Base-by-base conservation (phyloP, 2,329 filamentous ascomycete species). In the Sodiomyces alkalinus region DNA sequence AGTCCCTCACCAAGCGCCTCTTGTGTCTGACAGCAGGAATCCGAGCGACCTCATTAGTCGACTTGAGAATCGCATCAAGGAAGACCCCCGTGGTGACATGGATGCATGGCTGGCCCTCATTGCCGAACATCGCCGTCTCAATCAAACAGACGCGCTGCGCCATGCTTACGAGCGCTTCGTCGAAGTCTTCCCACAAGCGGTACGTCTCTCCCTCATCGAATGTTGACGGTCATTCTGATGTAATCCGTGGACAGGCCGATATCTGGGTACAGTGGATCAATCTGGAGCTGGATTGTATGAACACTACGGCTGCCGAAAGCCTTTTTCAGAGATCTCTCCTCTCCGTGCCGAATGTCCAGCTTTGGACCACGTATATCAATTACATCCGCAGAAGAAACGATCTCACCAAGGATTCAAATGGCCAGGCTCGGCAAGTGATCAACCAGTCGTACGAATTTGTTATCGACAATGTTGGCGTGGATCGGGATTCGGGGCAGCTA, bases 281-380 rank as follows among this genome's bases (percentile, higher is more conserved):
- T 38, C 81, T 94, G 73, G 90, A 98, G 53, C 69, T 92, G 17
- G 77, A 83, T 38, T 64, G 85, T 33, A 83, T 92, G 42, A 81
- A 93, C 38, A 78, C 90, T 34, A 64, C 67, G 32, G 72, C 73
- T 26, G 75, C 92, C 11, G 87, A 94, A 51, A 65, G 74, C 29
- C 75, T 98, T 14, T 93, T 98, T 50, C 74, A 72, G 38, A 71
- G 74, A 40, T 85, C 80, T 18, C 68, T 98, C 21, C 65, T 83
- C 41, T 69, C 69, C 7, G 76, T 90, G 13, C 77, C 81, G 8
- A 81, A 87, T 47, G 78, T 96, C 21, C 71, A 80, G 36, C 68
- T 98, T 13, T 98, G 86, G 83, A 83, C 80, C 6, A 70, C 85
- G 18, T 98, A 98, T 49, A 72, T 98, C 36, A 85, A 94, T 53